Conservation (phyloP, 306 rosid species). For the Gillenia trifoliata region DNA sequence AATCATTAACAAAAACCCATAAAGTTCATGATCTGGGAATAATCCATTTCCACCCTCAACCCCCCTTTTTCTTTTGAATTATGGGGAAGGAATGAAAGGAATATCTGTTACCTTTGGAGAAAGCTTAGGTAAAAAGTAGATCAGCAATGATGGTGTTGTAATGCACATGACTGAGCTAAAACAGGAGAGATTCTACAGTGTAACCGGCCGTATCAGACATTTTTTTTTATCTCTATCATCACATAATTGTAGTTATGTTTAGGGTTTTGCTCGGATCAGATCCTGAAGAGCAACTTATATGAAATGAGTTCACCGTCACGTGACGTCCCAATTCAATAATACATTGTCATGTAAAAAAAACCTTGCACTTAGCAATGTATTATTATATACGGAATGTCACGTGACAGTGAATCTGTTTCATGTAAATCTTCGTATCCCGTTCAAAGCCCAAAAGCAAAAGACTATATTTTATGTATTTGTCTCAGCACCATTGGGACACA, state of each 20-base stretch:
- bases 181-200: background rate
- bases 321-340: no score
- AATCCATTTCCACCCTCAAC: slow-evolving; percentile 36
- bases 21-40: slow-evolving; percentile 41
- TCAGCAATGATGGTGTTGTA: slow-evolving; percentile 36
- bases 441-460: slow-evolving; percentile 35
- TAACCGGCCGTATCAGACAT: background rate
- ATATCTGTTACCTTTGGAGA: slow-evolving; percentile 49
- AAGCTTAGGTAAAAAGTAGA: slow-evolving; percentile 36
- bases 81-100: slow-evolving; percentile 47
- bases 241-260: no score
- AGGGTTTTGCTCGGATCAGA: no score
- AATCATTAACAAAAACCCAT: slow-evolving; percentile 31
- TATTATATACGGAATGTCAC: no score
- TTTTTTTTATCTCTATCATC: background rate
- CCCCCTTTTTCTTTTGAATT: slow-evolving; percentile 27
- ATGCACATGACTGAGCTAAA: slow-evolving; percentile 16
- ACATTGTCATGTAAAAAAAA: no score
- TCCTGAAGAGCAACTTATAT: no score
- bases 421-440: no score
- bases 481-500: slow-evolving; percentile 23
- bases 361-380: no score
- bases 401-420: no score
- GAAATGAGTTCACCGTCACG: no score
- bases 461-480: background rate